These are phyloP conservation scores for Phytopythium cucurbitacearum DNA, from an alignment of 352 stramenopile species.

Conservation along the genomic window DNA sequence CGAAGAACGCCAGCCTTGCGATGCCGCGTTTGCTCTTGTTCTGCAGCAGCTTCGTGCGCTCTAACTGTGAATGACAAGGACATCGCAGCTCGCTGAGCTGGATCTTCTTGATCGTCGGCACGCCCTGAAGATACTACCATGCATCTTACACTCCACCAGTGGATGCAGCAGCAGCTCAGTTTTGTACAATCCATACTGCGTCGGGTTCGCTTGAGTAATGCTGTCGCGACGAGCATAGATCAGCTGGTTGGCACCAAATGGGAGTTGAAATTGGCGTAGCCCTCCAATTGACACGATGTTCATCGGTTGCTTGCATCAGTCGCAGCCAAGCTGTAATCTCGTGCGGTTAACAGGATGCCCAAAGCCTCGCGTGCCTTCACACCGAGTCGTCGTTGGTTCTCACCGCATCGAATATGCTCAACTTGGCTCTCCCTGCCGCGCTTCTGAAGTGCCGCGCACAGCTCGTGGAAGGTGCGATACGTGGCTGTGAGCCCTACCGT, in stretches of 20 bases:
- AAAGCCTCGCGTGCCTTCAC: constrained; percentile 27
- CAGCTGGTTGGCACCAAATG: too few species aligned
- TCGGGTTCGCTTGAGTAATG: too few species aligned
- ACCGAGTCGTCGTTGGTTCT: constrained; percentile 43
- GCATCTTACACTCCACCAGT: too few species aligned
- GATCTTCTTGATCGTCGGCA: too few species aligned
- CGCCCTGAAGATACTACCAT: too few species aligned
- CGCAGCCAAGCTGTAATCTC: constrained; percentile 16
- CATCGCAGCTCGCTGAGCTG: too few species aligned
- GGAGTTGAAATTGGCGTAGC: too few species aligned
- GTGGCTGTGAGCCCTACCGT: constrained; percentile 33
- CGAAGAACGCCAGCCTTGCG: constrained; percentile 39
- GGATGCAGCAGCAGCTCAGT: too few species aligned
- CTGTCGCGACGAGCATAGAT: too few species aligned
- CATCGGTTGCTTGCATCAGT: too few species aligned
- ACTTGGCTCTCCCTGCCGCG: constrained; percentile 28
- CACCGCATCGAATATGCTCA: constrained; percentile 42
- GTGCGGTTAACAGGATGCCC: constrained; percentile 25
- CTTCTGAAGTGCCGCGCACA: constrained; percentile 31
- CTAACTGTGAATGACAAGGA: constrained; percentile 7
- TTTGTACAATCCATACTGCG: too few species aligned
- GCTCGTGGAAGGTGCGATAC: constrained; percentile 49
- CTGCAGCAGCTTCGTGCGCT: constrained; percentile 45
- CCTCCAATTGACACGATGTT: too few species aligned
- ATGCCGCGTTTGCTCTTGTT: constrained; percentile 31